phyloP scores from a whole-genome alignment of 2,329 filamentous ascomycete species.

The Sporothrix schenckii region DNA sequence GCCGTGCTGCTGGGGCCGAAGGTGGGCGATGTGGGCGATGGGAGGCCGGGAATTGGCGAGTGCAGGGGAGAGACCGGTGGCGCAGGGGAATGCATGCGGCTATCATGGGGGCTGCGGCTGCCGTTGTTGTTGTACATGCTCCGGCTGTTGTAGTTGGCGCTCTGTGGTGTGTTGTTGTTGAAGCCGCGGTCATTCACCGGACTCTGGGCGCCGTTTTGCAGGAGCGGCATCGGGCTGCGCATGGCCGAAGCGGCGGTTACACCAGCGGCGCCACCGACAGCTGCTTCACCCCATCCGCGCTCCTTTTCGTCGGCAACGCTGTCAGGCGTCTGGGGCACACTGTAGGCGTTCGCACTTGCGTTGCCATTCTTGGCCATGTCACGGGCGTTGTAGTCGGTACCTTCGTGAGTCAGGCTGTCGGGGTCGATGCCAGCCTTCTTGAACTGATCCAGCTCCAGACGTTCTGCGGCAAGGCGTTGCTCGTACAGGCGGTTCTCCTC shows the following conservation, averaged over 20 bases:
- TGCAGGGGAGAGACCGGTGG: conserved; percentile 14
- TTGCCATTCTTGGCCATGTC: conserved; percentile 42
- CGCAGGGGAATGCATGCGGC: conserved; percentile 3
- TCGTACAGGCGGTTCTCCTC: conserved; percentile 54
- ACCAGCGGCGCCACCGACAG: conserved; percentile 35
- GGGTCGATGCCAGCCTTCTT: conserved; percentile 53
- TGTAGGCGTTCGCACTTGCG: conserved; percentile 42
- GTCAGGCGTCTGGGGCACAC: conserved; percentile 40
- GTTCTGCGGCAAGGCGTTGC: conserved; percentile 52
- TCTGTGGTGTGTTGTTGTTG: conserved; percentile 33
- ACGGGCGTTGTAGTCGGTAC: conserved; percentile 46
- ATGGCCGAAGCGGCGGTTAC: conserved; percentile 36
- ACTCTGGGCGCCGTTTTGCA: conserved; percentile 34
- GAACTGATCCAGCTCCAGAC: conserved; percentile 56
- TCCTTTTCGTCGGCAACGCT: conserved; percentile 42
- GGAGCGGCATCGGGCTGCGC: conserved; percentile 38
- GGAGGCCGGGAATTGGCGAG: conserved; percentile 15
- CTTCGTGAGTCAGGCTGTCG: conserved; percentile 48
- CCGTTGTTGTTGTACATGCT: conserved; percentile 16
- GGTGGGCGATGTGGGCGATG: conserved; percentile 24
- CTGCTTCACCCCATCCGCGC: conserved; percentile 37
- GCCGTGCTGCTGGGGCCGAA: background rate
- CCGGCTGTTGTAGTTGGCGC: conserved; percentile 21
- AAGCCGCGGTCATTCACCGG: conserved; percentile 23
- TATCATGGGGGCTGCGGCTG: conserved; percentile 5